Evolutionary conservation across 352 stramenopile species (phyloP).

Genomic region (Phytophthora nicotianae): DNA sequence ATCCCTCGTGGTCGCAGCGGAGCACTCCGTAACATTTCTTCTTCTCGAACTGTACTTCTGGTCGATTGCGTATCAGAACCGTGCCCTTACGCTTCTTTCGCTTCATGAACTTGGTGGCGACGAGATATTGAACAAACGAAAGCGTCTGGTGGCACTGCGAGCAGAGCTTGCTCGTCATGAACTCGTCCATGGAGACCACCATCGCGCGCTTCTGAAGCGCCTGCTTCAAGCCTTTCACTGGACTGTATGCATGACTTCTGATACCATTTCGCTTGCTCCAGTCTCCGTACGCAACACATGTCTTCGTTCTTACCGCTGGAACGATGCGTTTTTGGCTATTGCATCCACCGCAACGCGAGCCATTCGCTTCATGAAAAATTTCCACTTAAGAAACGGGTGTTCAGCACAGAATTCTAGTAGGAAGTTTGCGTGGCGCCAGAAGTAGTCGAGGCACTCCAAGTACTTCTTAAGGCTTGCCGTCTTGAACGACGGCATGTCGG

Average conservation of each 20-base stretch:
- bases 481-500: too few relatives aligned
- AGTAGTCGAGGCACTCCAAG: too few relatives aligned
- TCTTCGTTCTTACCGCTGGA: too few relatives aligned
- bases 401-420: too few relatives aligned
- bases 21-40: slow-evolving; percentile 18
- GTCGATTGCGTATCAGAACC: slow-evolving; percentile 8
- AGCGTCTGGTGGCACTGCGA: slow-evolving; percentile 16
- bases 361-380: too few relatives aligned
- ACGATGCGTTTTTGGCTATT: too few relatives aligned
- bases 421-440: too few relatives aligned
- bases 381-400: too few relatives aligned
- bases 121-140: slow-evolving; percentile 11
- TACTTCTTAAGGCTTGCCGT: too few relatives aligned
- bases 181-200: slow-evolving; percentile 4
- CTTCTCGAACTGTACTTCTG: slow-evolving; percentile 5
- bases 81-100: slow-evolving; percentile 11
- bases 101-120: slow-evolving; percentile 13
- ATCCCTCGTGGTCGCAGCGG: slow-evolving; percentile 11
- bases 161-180: slow-evolving; percentile 3
- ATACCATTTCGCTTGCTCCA: too few relatives aligned
- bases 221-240: not conserved
- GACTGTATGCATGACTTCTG: not conserved
- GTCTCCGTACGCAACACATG: too few relatives aligned
- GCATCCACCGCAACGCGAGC: too few relatives aligned
- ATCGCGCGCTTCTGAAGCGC: not conserved